Evolutionary conservation across 352 stramenopile species (phyloP).

Genomic region (Phytophthora agathidicida): DNA sequence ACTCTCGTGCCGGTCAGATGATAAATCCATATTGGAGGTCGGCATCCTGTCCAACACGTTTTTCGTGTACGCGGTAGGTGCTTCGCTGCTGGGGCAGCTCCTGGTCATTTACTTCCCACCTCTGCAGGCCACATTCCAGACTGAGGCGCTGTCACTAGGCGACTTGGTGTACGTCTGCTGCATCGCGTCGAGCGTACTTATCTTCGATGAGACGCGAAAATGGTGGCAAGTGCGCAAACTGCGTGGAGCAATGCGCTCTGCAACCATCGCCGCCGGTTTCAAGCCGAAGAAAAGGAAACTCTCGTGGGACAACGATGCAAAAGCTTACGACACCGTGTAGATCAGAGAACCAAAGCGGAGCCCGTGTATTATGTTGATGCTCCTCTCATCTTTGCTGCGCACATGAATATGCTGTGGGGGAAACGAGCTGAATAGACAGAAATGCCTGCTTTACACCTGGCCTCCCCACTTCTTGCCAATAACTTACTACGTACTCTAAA

Average conservation of each 20-base stretch:
- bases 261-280: conserved; percentile 45
- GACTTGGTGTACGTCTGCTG: conserved; percentile 94
- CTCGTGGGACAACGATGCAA: conserved; percentile 67
- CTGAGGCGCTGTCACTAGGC: conserved; percentile 90
- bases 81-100: conserved; percentile 94
- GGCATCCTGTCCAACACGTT: conserved; percentile 92
- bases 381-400: conserved; percentile 8
- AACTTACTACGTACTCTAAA: conserved; percentile 27
- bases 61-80: conserved; percentile 93
- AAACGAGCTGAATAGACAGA: conserved; percentile 37
- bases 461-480: conserved; percentile 18
- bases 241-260: conserved; percentile 32
- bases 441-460: conserved; percentile 3
- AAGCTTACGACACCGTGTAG: conserved; percentile 73
- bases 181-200: conserved; percentile 93
- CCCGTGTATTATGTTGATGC: conserved; percentile 27
- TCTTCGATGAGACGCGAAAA: conserved; percentile 96
- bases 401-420: conserved; percentile 6
- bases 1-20: conserved; percentile 94
- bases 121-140: conserved; percentile 97
- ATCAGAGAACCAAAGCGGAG: conserved; percentile 12
- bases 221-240: conserved; percentile 63
- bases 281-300: conserved; percentile 64
- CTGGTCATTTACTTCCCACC: conserved; percentile 96
- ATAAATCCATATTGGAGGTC: conserved; percentile 94